A percentile compares a stretch with the other conserved stretches of the same genome.
Evolutionary conservation across 768 basidiomycete genomes (phyloP).

Genomic region (Amanita pseudoporphyria): DNA sequence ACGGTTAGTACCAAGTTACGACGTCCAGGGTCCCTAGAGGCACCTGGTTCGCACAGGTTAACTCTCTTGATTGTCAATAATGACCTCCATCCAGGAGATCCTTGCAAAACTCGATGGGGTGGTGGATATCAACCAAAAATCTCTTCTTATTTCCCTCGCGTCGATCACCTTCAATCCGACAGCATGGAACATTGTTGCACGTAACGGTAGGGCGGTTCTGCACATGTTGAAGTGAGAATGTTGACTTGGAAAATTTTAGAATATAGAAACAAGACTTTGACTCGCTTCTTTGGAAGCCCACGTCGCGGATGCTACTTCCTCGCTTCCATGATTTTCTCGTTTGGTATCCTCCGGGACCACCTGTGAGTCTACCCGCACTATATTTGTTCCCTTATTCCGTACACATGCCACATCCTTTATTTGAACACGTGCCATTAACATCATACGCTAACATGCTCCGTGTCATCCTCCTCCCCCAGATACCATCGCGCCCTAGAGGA

Average conservation of each 20-base stretch:
- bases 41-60: neutral
- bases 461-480: slow-evolving; percentile 34
- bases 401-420: neutral
- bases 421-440: no score
- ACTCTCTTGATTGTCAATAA: neutral
- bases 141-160: slow-evolving; percentile 55
- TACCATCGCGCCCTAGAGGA: slow-evolving; percentile 67
- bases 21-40: neutral
- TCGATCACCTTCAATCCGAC: slow-evolving; percentile 85
- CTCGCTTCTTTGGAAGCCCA: slow-evolving; percentile 67
- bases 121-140: slow-evolving; percentile 55
- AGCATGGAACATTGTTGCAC: slow-evolving; percentile 93
- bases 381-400: no score
- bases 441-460: neutral
- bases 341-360: slow-evolving; percentile 78
- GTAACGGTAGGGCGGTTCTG: slow-evolving; percentile 55
- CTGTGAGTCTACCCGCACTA: slow-evolving; percentile 42
- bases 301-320: slow-evolving; percentile 81
- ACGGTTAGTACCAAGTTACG: neutral
- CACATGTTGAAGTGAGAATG: neutral
- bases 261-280: slow-evolving; percentile 82
- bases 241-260: slow-evolving; percentile 18
- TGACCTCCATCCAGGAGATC: neutral
- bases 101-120: slow-evolving; percentile 6
- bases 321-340: slow-evolving; percentile 72